Evolutionary conservation across 768 basidiomycete genomes (phyloP), one percentile per base, ranked within the genome.

Genomic region (Lepiota brunneoincarnata): DNA sequence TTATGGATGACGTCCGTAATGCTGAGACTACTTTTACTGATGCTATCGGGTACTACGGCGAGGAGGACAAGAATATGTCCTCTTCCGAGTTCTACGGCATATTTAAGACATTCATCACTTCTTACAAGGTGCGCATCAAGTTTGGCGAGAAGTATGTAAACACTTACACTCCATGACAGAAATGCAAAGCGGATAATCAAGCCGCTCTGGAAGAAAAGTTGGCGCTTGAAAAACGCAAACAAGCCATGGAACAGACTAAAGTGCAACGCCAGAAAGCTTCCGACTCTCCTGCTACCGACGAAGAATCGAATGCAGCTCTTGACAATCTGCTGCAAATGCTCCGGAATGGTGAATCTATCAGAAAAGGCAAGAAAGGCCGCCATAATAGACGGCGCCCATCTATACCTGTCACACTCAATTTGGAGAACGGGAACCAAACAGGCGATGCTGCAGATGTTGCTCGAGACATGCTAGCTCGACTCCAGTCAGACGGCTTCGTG

Each of bases 41-140:
- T 58, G 93, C 93, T 15, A 79, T 96, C 55, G 84, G 78, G 53
- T 96, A 93, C 65, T 99, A 90, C 64, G 94, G 95, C 10, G 97
- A 99, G 69, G 95, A 97, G 36, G 87, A 91, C 60, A 90, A 87
- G 69, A 88, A 76, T 58, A 85, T 88, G 82, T 72, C 87, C 44
- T 92, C 93, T 0, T 78, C 88, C 2, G 96, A 98, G 63, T 99
- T 98, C 74, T 99, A 93, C 71, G 93, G 86, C 11, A 86, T 96
- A 61, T 98, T 98, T 82, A 94, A 97, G 73, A 97, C 92, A 1
- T 99, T 99, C 63, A 82, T 95, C 23, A 95, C 88, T 0, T 96
- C 94, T 2, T 99, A 95, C 70, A 87, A 78, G 79, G 91, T 91
- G 59, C 54, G 76, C 65, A 26, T 36, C 50, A 36, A 15, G 36